Percentiles rank a stretch among this genome's conserved stretches.
Evolutionary conservation across 306 rosid species (phyloP).

Genomic region (Quercus bicolor): DNA sequence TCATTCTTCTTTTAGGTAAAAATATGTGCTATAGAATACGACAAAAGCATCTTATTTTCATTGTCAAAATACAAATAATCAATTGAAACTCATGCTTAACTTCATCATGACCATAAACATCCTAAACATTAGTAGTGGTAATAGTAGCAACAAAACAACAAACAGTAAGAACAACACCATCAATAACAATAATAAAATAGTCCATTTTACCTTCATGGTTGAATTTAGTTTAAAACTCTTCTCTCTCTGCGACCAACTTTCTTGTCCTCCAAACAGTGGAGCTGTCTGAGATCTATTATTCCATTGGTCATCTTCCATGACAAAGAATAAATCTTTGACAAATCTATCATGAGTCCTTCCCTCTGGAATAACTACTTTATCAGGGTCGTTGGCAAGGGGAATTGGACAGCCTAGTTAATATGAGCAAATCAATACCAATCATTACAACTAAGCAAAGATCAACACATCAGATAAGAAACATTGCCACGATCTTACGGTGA

Average conservation of each 20-base stretch:
- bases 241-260: slow-evolving; percentile 78
- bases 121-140: not conserved
- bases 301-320: slow-evolving; percentile 47
- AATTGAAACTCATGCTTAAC: not conserved
- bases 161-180: not conserved
- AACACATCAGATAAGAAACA: slow-evolving; percentile 13
- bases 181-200: not conserved
- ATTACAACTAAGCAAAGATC: slow-evolving; percentile 4
- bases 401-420: slow-evolving; percentile 66
- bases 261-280: slow-evolving; percentile 86
- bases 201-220: slow-evolving; percentile 70
- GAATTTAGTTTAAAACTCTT: slow-evolving; percentile 71
- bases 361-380: slow-evolving; percentile 63
- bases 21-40: not conserved
- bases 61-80: not conserved
- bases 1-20: not conserved
- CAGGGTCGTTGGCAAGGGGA: slow-evolving; percentile 67
- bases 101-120: not conserved
- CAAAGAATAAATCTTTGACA: slow-evolving; percentile 53
- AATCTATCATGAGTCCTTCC: slow-evolving; percentile 59
- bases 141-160: not conserved
- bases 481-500: slow-evolving; percentile 66
- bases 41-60: not conserved
- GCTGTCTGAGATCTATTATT: slow-evolving; percentile 36
- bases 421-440: slow-evolving; percentile 15